Evolutionary conservation across 768 basidiomycete species (phyloP).

Genomic region (Kwoniella sp.): DNA sequence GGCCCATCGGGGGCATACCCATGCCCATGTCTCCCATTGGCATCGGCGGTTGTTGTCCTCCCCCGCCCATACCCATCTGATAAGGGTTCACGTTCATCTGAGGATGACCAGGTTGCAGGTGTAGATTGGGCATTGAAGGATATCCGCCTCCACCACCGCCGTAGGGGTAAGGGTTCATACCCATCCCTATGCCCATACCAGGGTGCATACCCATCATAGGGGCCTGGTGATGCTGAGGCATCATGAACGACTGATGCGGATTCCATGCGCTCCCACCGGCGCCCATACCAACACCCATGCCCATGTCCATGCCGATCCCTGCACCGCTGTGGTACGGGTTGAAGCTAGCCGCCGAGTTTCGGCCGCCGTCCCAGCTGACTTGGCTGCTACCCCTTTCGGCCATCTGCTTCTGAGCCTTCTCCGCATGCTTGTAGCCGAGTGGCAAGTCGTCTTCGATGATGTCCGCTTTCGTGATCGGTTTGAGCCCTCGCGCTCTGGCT

Average conservation of each 20-base stretch:
- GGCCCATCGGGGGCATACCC: constrained; percentile 2
- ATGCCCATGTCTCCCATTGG: background rate
- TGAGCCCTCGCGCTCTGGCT: constrained; percentile 14
- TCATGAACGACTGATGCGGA: background rate
- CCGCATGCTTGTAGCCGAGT: constrained; percentile 44
- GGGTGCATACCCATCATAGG: background rate
- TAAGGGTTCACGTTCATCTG: constrained; percentile 3
- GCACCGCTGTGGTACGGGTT: background rate
- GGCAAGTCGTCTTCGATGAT: constrained; percentile 52
- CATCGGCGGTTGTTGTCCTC: background rate
- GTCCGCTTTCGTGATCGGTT: constrained; percentile 20
- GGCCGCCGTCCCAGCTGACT: background rate
- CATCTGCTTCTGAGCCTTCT: constrained; percentile 31
- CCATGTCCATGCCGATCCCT: constrained; percentile 8
- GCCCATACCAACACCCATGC: constrained; percentile 4
- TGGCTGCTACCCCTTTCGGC: constrained; percentile 4
- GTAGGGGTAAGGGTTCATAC: background rate
- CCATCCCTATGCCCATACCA: constrained; percentile 11
- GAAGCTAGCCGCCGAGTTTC: background rate
- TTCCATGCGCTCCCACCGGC: background rate
- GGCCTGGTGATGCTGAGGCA: background rate
- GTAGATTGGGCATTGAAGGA: background rate
- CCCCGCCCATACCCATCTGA: constrained; percentile 1
- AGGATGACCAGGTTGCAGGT: background rate
- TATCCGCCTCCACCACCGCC: constrained; percentile 3